Evolutionary conservation across 2,329 filamentous ascomycete genomes (phyloP), one percentile per base, ranked within the genome.

Genomic region (Allantophomopsis cytisporea): DNA sequence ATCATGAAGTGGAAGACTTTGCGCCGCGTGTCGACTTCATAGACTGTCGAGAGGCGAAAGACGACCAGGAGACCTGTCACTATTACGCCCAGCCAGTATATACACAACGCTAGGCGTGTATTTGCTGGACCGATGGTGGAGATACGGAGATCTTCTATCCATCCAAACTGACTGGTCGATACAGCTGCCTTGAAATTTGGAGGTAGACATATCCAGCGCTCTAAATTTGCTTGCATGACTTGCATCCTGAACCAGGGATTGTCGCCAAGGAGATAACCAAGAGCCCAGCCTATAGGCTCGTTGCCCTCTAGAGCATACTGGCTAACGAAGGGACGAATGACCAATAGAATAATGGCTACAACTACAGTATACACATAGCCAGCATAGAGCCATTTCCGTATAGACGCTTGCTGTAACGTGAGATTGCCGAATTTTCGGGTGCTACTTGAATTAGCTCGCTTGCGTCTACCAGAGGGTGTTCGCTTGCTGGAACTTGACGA

Each of bases 1-100:
- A 96, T 96, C 71, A 89, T 94, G 49, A 93, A 93, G 59, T 98
- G 91, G 58, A 98, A 98, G 17, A 96, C 84, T 60, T 98, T 98
- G 38, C 91, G 78, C 37, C 91, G 76, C 1, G 91, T 98, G 60
- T 98, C 91, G 36, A 98, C 89, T 60, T 95, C 88, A 48, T 83
- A 88, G 37, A 84, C 66, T 3, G 76, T 66, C 32, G 81, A 83
- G 31, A 94, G 71, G 33, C 70, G 74, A 39, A 91, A 74, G 7
- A 95, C 84, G 4, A 83, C 67, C 8, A 76, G 62, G 30, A 96
- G 68, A 1, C 89, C 91, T 1, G 76, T 55, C 13, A 73, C 55
- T 13, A 96, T 70, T 40, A 93, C 75, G 4, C 60, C 48, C 1
- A 79, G 47, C 67, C 81, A 96, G 65, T 94, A 94, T 3, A 60